These are phyloP conservation scores for Hortaea sp. DNA, from an alignment of 2,329 filamentous ascomycete genomes.

Conservation along the genomic window DNA sequence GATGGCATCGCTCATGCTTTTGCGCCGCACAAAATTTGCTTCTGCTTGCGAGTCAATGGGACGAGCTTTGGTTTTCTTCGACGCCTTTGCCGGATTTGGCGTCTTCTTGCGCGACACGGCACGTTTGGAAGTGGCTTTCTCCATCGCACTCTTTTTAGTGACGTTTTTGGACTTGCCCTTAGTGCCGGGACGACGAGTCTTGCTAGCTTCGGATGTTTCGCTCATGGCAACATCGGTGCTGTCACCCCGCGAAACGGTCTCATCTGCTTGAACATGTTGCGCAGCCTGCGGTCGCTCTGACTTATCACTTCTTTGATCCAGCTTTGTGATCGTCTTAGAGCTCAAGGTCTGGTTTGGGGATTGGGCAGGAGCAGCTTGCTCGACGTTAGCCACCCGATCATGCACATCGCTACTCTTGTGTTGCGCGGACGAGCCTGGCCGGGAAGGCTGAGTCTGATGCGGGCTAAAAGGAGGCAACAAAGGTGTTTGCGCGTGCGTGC, in stretches of 20 bases:
- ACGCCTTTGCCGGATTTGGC: slow-evolving; percentile 9
- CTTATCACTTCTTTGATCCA: too few relatives aligned
- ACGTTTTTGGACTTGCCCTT: slow-evolving; percentile 37
- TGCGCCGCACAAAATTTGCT: slow-evolving; percentile 8
- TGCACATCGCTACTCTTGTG: too few relatives aligned
- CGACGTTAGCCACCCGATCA: too few relatives aligned
- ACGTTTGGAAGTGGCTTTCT: slow-evolving; percentile 23
- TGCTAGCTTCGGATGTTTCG: slow-evolving; percentile 14
- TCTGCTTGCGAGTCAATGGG: background rate
- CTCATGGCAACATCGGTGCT: slow-evolving; percentile 16
- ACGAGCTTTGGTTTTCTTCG: slow-evolving; percentile 1
- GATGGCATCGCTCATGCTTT: slow-evolving; percentile 15
- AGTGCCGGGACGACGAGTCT: slow-evolving; percentile 30
- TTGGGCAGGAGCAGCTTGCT: too few relatives aligned
- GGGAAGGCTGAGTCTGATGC: slow-evolving; percentile 1
- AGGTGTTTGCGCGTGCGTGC: slow-evolving; percentile 8
- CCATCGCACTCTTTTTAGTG: slow-evolving; percentile 24
- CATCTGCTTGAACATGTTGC: slow-evolving; percentile 4
- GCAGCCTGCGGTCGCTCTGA: too few relatives aligned
- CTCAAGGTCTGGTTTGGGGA: too few relatives aligned
- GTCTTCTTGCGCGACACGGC: slow-evolving; percentile 25
- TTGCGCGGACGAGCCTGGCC: too few relatives aligned
- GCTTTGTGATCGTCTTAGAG: too few relatives aligned
- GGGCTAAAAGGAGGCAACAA: slow-evolving; percentile 21
- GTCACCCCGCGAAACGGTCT: slow-evolving; percentile 7